Percentiles rank a stretch among this genome's conserved stretches.
Conservation (phyloP, 331 rosid species). For the Malus hybrid region DNA sequence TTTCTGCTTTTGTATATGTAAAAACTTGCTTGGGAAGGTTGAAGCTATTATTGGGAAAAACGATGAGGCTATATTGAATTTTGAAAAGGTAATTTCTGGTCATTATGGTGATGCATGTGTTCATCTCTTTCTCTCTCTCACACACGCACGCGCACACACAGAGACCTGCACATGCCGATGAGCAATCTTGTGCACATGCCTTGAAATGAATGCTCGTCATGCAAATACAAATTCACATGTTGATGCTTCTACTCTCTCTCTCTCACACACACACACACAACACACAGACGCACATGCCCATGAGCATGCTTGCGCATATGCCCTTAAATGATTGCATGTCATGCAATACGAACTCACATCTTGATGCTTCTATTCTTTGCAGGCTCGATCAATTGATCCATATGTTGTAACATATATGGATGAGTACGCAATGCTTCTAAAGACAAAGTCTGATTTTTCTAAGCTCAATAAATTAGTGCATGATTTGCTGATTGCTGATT, state of each 20-base stretch:
- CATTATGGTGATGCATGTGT: not conserved
- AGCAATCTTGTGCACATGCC: not conserved
- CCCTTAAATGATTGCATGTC: not conserved
- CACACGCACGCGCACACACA: not conserved
- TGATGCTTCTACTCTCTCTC: conserved; percentile 16
- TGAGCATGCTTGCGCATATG: too few relatives aligned
- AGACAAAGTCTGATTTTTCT: conserved; percentile 76
- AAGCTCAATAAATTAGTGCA: conserved; percentile 84
- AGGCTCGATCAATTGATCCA: conserved; percentile 94
- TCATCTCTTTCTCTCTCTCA: not conserved
- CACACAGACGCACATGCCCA: not conserved
- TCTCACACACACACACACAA: not conserved
- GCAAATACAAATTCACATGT: not conserved
- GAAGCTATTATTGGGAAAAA: conserved; percentile 91
- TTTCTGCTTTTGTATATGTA: not conserved
- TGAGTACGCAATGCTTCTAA: conserved; percentile 98
- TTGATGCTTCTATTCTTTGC: conserved; percentile 26
- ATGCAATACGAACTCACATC: not conserved
- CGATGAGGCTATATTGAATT: conserved; percentile 88
- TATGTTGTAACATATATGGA: conserved; percentile 84
- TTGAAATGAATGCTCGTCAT: not conserved
- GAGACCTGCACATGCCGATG: not conserved
- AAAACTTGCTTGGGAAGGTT: conserved; percentile 45
- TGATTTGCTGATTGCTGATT: conserved; percentile 82
- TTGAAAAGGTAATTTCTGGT: conserved; percentile 64